Base-by-base conservation (phyloP, 2,329 filamentous ascomycete species). In the Ophiostoma pallidulum region DNA sequence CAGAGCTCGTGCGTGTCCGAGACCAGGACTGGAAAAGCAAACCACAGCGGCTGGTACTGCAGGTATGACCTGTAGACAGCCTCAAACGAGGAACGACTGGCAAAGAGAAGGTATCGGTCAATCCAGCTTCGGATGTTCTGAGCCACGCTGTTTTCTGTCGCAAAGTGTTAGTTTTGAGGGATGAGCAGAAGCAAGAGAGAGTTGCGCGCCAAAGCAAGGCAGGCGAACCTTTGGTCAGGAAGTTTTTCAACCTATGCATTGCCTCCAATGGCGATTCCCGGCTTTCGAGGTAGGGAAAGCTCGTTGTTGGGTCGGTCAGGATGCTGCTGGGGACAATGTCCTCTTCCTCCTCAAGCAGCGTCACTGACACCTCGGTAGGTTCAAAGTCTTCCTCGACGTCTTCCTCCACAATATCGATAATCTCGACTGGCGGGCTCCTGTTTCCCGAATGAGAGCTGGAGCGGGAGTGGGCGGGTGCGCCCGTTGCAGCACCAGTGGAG, bases 31-130 rank as follows among this genome's bases (percentile, higher is more conserved):
- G 78, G 75, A 22, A 82, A 65, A 3, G 59, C 51, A 28, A 60
- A 53, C 78, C 78, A 82, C 53, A 82, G 73, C 4, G 63, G 57
- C 29, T 59, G 64, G 49, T 78, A 63, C 28, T 64, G 62, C 14
- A 59, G 60, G 47, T 68, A 73, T 2, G 70, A 69, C 22, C 70
- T 63, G n/a, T 68, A 58, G 6, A 70, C 64, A 3, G 57, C 55
- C 10, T 63, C 58, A 20, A 61, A 57, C 4, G 65, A 56, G 16
- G 63, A 62, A 18, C 56, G 55, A 29, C 56, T 58, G 31, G 66
- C 65, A 53, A 66, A 73, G 19, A 51, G 53, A 19, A 80, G 54
- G 57, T 72, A 78, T 14, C 59, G 61, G 8, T 69, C 64, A 20
- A 80, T 65, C 76, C 77, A 82, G 6, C 62, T 60, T 16, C 67